Base-by-base conservation (phyloP, 805 yeast genomes). In the Hanseniaspora lachancei region DNA sequence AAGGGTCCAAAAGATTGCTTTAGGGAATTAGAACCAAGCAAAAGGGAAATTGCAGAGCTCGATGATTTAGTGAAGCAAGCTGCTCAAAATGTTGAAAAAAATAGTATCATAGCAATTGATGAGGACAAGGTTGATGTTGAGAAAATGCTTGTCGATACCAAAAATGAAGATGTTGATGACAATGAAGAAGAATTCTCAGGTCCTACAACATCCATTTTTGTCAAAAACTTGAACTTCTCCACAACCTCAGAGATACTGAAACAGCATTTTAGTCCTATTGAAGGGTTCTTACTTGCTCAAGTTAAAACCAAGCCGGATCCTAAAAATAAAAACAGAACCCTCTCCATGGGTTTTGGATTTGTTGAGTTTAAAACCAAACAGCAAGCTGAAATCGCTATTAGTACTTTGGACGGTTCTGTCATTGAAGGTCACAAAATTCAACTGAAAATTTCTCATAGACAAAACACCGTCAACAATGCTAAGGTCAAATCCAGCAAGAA, bases 281-380 rank as follows among this genome's bases (percentile, higher is more conserved):
- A 79, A 21, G 98, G 97, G 0, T 93, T 86, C 66, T 78, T 84
- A 15, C 75, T 83, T 49, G 95, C 95, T 2, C 80, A 82, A 24
- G 84, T 93, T 55, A 87, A 87, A 65, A 84, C 84, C 29, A 91
- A 89, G 66, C 89, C 96, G 1, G 95, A 91, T 70, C 79, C 95
- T 39, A 86, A 81, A 69, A 77, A 79, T 58, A 65, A 77, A 2
- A 84, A 82, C 12, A 77, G 77, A 57, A 70, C 74, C n/a, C 75
- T 81, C 58, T 88, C 96, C 62, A 93, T 93, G 98, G 98, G 98
- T 21, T 93, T 89, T 64, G 98, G 98, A 1, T 93, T 93, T 71
- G 96, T 80, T 15, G 98, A 93, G 70, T 93, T 88, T 69, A 79
- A 74, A 61, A 79, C 89, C 1, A 79, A 78, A 61, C 86, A 81